Base-by-base conservation (phyloP, 1,139 yeast genomes). In the Kodamaea arcana region DNA sequence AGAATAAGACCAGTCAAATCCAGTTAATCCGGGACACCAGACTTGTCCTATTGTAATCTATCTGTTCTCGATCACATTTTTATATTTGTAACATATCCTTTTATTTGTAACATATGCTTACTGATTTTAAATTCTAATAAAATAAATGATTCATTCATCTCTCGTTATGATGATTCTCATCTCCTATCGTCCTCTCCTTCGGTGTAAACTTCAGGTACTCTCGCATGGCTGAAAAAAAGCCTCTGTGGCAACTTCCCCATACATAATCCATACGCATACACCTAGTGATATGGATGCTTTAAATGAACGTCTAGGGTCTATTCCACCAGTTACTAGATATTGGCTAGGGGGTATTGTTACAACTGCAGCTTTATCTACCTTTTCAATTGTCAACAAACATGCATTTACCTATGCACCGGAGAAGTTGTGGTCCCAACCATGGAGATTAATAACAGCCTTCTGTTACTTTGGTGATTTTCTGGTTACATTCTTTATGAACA, bases 381-480 rank as follows among this genome's bases (percentile, higher is more conserved):
- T 47, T 13, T 43, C 47, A 15, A 33, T 48, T n/a, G 46, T 50
- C n/a, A 40, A 37, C 16, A 25, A 4, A 28, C 37, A 8, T 42
- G 39, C 31, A 41, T 60, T 23, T 37, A 44, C 5, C 58, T 56
- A 37, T 14, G 47, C 2, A 58, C 65, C 8, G 58, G 54, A 29
- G 46, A 45, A 33, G 59, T 59, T 10, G 48, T 32, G 44, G 4
- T 34, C 38, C 11, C 62, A 68, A 44, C 64, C 64, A 10, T 68
- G 73, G 73, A 46, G 72, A 32, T 36, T 65, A 4, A 15, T 65
- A 4, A 60, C 71, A 2, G 46, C 64, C 8, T 68, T 66, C 44
- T 56, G 60, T 37, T 57, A 52, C 36, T 54, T 58, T 34, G 67
- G 61, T 2, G 60, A 55, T 11, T 37, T 65, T 13, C 51, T 54